phyloP scores from a whole-genome alignment of 352 stramenopile genomes.

The Lagenidium giganteum region DNA sequence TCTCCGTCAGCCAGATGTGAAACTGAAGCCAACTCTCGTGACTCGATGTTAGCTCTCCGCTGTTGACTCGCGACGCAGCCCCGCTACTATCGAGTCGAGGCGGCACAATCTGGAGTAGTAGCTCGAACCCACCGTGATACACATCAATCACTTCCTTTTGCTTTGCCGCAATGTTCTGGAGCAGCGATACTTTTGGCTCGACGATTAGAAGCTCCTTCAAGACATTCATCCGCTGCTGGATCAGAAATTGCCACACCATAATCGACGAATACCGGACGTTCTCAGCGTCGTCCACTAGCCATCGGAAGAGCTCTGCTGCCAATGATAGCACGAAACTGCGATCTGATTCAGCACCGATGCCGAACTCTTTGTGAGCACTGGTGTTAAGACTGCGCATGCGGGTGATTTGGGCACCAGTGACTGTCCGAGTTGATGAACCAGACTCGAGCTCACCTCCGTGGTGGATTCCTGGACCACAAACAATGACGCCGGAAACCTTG shows the following conservation, averaged over 20 bases:
- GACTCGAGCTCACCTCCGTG: neutral
- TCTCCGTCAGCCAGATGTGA: conserved; percentile 72
- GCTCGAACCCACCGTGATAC: conserved; percentile 71
- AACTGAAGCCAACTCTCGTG: conserved; percentile 72
- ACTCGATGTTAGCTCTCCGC: conserved; percentile 13
- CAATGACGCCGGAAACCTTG: conserved; percentile 51
- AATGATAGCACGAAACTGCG: conserved; percentile 66
- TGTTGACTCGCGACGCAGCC: neutral
- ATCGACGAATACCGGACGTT: conserved; percentile 40
- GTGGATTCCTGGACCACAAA: conserved; percentile 27
- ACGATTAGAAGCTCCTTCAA: conserved; percentile 76
- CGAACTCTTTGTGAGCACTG: conserved; percentile 57
- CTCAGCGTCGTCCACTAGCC: conserved; percentile 57
- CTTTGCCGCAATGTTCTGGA: conserved; percentile 65
- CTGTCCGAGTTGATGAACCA: conserved; percentile 2
- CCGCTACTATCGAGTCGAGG: conserved; percentile 2
- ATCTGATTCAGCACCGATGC: conserved; percentile 61
- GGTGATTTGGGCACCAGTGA: conserved; percentile 28
- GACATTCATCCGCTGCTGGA: conserved; percentile 63
- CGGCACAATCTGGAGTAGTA: conserved; percentile 39
- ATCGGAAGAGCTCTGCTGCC: conserved; percentile 46
- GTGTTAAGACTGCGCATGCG: conserved; percentile 45
- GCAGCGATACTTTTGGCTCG: conserved; percentile 51
- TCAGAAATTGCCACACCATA: conserved; percentile 62
- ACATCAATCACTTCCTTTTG: conserved; percentile 76